Evolutionary conservation across 768 basidiomycete genomes (phyloP).

Genomic region (Pseudohyphozyma bogoriensis): DNA sequence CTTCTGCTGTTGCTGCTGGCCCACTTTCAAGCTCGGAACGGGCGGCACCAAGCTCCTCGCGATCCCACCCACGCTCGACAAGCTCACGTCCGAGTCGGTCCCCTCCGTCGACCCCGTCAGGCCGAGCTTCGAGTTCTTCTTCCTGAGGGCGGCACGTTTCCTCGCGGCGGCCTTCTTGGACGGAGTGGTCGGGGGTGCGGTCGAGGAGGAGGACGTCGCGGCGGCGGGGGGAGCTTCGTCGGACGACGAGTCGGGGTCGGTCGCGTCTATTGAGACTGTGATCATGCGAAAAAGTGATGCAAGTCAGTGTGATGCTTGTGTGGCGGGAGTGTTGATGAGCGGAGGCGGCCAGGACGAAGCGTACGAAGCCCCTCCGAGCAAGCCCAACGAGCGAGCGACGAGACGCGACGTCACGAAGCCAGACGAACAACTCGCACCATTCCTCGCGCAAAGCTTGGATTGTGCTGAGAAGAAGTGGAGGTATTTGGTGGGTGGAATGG

Average conservation of each 20-base stretch:
- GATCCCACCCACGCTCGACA: not conserved
- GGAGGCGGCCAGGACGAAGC: no score
- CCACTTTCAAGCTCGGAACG: constrained; percentile 6
- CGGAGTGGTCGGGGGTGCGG: constrained; percentile 1
- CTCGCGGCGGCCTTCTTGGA: constrained; percentile 23
- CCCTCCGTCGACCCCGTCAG: not conserved
- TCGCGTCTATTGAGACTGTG: not conserved
- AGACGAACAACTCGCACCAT: no score
- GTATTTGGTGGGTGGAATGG: no score
- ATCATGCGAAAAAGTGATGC: not conserved
- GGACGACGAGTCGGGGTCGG: not conserved
- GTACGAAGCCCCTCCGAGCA: no score
- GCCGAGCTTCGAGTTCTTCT: constrained; percentile 7
- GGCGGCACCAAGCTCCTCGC: constrained; percentile 9
- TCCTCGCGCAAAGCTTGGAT: no score
- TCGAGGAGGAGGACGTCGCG: not conserved
- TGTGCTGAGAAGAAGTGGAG: no score
- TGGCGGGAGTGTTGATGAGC: no score
- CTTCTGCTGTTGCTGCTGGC: not conserved
- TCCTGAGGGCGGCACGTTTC: constrained; percentile 20
- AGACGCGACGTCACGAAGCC: no score
- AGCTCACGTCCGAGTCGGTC: constrained; percentile 11
- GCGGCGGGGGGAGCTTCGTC: not conserved
- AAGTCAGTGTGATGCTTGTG: no score
- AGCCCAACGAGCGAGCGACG: no score